Conservation (phyloP, 371 early-diverging fungal species). For the Saksenaea oblongispora region DNA sequence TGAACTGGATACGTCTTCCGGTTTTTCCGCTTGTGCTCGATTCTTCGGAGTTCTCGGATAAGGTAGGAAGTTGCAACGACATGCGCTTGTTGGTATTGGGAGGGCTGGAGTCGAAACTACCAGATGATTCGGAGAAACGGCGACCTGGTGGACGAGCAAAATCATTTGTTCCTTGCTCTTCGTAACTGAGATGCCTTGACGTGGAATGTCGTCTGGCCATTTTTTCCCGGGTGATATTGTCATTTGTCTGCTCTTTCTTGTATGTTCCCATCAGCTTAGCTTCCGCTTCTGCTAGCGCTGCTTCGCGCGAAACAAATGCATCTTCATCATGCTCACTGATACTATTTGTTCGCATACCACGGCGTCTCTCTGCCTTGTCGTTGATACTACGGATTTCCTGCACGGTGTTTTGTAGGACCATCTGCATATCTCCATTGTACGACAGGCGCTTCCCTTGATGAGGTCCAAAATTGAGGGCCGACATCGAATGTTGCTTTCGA, state of each 20-base stretch:
- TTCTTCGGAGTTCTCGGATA: constrained; percentile 37
- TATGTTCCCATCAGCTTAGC: constrained; percentile 56
- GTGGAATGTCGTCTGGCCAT: constrained; percentile 4
- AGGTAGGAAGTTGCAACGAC: constrained; percentile 42
- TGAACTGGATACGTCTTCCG: constrained; percentile 28
- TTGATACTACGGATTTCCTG: constrained; percentile 8
- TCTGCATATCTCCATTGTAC: constrained; percentile 12
- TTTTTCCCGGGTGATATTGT: neutral
- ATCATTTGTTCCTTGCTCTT: neutral
- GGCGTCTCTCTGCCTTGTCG: constrained; percentile 15
- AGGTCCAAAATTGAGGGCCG: constrained; percentile 13
- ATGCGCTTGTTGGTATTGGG: constrained; percentile 32
- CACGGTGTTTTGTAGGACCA: constrained; percentile 5
- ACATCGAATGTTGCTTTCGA: constrained; percentile 38
- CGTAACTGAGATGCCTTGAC: neutral
- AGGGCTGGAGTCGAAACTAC: constrained; percentile 13
- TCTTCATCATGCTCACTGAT: constrained; percentile 31
- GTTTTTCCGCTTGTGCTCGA: neutral
- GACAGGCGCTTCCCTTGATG: constrained; percentile 13
- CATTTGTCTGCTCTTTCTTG: constrained; percentile 14
- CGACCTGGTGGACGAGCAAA: constrained; percentile 4
- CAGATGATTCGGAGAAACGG: constrained; percentile 16
- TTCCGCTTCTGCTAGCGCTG: constrained; percentile 51
- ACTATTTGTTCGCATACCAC: constrained; percentile 13
- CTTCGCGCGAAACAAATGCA: constrained; percentile 34